A percentile compares a stretch with the other conserved stretches of the same genome.
These are phyloP conservation scores for Capniomyces stellatus DNA, from an alignment of 371 early-diverging fungal genomes.

Conservation along the genomic window DNA sequence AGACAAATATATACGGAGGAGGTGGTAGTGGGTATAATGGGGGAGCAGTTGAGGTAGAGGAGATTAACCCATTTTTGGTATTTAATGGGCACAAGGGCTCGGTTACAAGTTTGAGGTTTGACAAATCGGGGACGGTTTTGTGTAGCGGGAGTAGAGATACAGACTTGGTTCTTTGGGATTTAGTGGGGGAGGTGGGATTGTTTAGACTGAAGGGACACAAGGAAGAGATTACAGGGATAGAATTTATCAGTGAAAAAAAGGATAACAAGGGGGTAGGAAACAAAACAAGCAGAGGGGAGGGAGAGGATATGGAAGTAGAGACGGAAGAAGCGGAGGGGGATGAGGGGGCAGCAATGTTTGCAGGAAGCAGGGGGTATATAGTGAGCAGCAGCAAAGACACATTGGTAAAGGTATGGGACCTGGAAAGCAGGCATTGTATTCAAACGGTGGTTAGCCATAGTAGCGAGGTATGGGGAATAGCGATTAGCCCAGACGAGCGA, in stretches of 20 bases:
- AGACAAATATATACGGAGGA: constrained; percentile 26
- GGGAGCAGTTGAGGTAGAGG: constrained; percentile 27
- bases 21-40: constrained; percentile 7
- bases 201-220: constrained; percentile 83
- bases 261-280: constrained; percentile 3
- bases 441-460: constrained; percentile 86
- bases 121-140: constrained; percentile 53
- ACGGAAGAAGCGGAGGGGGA: too few species aligned
- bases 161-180: constrained; percentile 87
- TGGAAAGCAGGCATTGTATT: constrained; percentile 77
- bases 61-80: constrained; percentile 29
- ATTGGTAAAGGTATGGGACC: constrained; percentile 88
- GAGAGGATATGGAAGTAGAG: too few species aligned
- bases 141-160: constrained; percentile 86
- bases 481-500: constrained; percentile 33
- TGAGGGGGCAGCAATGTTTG: constrained; percentile 10
- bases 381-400: constrained; percentile 85
- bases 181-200: constrained; percentile 74
- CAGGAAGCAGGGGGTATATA: constrained; percentile 38
- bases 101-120: constrained; percentile 67
- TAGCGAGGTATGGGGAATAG: constrained; percentile 81
- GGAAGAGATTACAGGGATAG: constrained; percentile 65
- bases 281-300: constrained; percentile 14
- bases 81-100: constrained; percentile 84
- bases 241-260: constrained; percentile 23